Conservation (phyloP, 805 yeast species). For the Candida incommunis region DNA sequence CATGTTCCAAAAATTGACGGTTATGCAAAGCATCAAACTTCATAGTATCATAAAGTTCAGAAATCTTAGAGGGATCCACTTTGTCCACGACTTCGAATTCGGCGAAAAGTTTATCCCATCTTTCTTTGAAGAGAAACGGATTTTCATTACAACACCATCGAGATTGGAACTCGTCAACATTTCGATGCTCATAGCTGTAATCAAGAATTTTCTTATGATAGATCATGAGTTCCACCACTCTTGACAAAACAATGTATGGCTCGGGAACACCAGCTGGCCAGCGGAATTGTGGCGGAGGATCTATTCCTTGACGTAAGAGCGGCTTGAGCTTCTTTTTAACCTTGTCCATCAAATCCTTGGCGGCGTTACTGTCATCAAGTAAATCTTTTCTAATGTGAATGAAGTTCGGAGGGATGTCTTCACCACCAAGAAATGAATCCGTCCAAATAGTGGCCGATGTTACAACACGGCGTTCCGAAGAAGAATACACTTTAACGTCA, state of each 20-base stretch:
- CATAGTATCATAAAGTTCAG: constrained; percentile 96
- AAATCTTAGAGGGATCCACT: constrained; percentile 93
- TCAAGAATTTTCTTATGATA: constrained; percentile 77
- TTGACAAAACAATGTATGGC: constrained; percentile 83
- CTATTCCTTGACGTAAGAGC: constrained; percentile 83
- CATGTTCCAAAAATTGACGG: constrained; percentile 70
- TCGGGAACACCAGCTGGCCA: constrained; percentile 99
- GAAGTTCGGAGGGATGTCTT: constrained; percentile 61
- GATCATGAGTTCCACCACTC: constrained; percentile 92
- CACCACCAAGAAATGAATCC: constrained; percentile 57
- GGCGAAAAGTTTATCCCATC: constrained; percentile 93
- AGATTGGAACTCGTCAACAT: constrained; percentile 53
- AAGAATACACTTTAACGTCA: constrained; percentile 75
- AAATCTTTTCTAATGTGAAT: constrained; percentile 77
- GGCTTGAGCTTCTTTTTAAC: constrained; percentile 96
- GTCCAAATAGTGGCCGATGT: constrained; percentile 86
- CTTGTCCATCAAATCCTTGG: constrained; percentile 93
- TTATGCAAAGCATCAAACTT: constrained; percentile 96
- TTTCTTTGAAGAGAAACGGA: constrained; percentile 73
- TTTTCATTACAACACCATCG: constrained; percentile 98
- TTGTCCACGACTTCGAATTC: constrained; percentile 89
- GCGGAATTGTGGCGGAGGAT: constrained; percentile 93
- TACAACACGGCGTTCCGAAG: constrained; percentile 89
- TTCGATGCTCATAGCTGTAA: constrained; percentile 54
- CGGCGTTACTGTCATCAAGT: constrained; percentile 94